These are phyloP conservation scores for Leishmania amazonensis DNA, from an alignment of 208 protist species.

Conservation along the genomic window DNA sequence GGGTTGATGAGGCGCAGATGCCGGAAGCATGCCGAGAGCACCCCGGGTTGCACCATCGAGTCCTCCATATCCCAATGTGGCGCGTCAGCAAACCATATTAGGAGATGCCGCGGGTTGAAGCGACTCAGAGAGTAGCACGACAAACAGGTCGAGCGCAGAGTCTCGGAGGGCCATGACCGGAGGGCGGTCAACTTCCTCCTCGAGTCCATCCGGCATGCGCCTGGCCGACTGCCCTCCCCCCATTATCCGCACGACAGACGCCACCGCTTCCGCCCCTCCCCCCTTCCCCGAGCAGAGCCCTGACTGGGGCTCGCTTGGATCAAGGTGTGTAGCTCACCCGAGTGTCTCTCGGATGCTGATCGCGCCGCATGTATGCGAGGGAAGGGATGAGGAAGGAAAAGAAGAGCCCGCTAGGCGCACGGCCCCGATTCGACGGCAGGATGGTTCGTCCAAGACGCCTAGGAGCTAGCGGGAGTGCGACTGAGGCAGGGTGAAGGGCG, in stretches of 20 bases:
- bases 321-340: not conserved
- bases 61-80: no score
- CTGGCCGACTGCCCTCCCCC: no score
- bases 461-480: no score
- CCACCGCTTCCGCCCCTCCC: not conserved
- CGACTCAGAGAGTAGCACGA: not conserved
- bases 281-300: not conserved
- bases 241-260: not conserved
- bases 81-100: not conserved
- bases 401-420: no score
- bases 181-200: not conserved
- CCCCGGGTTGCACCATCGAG: not conserved
- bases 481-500: no score
- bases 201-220: not conserved
- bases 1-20: not conserved
- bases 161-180: not conserved
- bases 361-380: not conserved
- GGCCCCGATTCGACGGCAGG: not conserved
- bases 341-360: not conserved
- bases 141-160: not conserved
- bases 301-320: not conserved
- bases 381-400: not conserved
- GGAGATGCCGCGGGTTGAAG: not conserved
- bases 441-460: no score
- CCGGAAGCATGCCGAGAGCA: not conserved